Conservation (phyloP, 2,329 filamentous ascomycete species). For the Pyrenochaeta sp. region DNA sequence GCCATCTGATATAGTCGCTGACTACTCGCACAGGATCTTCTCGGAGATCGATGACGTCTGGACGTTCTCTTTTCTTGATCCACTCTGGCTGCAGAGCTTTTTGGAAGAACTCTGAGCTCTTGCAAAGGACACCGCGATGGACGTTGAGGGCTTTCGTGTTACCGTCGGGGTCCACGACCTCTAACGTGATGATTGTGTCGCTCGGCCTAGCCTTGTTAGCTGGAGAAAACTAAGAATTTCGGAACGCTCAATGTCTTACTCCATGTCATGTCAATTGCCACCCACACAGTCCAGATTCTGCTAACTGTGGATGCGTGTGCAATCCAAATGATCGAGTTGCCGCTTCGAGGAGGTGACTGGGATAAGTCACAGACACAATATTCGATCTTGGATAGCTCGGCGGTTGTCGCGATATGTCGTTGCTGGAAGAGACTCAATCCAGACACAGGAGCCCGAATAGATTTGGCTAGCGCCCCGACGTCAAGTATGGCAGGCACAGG, state of each 20-base stretch:
- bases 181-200: slow-evolving; percentile 2
- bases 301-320: too few species aligned
- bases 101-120: slow-evolving; percentile 9
- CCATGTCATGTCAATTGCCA: neutral
- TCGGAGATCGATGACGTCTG: slow-evolving; percentile 4
- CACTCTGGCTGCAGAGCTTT: slow-evolving; percentile 8
- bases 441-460: too few species aligned
- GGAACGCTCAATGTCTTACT: neutral
- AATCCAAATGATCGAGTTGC: too few species aligned
- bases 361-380: too few species aligned
- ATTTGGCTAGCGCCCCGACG: too few species aligned
- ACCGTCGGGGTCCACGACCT: neutral
- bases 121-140: slow-evolving; percentile 8
- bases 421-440: too few species aligned
- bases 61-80: neutral
- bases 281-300: too few species aligned
- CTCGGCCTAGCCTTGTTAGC: neutral
- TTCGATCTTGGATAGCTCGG: too few species aligned
- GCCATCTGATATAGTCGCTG: slow-evolving; percentile 6
- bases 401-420: too few species aligned
- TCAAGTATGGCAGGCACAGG: too few species aligned
- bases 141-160: neutral
- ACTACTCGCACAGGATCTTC: neutral
- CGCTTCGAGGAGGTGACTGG: too few species aligned
- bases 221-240: neutral